Conservation (phyloP, 441 rosid genomes). For the Hura crepitans region DNA sequence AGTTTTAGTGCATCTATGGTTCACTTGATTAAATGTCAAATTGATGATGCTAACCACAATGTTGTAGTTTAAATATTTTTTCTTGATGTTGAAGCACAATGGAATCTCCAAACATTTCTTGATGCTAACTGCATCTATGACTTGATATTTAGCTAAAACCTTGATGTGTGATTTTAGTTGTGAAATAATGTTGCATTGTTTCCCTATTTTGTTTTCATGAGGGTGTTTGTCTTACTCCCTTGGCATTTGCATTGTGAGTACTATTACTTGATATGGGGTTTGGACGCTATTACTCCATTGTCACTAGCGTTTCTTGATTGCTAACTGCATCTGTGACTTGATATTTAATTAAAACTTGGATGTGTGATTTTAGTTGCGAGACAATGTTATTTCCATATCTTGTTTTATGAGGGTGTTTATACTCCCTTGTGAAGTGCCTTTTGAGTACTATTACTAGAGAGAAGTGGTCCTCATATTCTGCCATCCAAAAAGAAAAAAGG, state of each 20-base stretch:
- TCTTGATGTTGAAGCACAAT: neutral
- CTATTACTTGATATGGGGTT: no score
- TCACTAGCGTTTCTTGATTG: neutral
- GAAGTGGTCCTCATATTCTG: neutral
- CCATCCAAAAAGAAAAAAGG: neutral
- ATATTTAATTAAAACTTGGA: neutral
- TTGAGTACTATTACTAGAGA: neutral
- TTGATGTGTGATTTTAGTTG: neutral
- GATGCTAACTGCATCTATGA: no score
- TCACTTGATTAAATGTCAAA: conserved; percentile 1
- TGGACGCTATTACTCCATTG: neutral
- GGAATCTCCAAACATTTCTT: no score
- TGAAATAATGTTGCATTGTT: neutral
- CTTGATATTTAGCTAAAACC: neutral
- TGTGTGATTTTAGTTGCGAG: neutral
- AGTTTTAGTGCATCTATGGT: neutral
- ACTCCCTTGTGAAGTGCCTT: neutral
- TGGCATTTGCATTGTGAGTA: neutral
- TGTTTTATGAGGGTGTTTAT: conserved; percentile 1
- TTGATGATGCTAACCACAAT: neutral
- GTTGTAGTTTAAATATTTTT: neutral
- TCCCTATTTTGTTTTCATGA: conserved; percentile 3
- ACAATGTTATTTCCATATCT: neutral
- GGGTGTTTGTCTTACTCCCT: neutral
- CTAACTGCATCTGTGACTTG: no score